Conservation (phyloP, 305 asterid genomes). For the Fraxinus greggii region DNA sequence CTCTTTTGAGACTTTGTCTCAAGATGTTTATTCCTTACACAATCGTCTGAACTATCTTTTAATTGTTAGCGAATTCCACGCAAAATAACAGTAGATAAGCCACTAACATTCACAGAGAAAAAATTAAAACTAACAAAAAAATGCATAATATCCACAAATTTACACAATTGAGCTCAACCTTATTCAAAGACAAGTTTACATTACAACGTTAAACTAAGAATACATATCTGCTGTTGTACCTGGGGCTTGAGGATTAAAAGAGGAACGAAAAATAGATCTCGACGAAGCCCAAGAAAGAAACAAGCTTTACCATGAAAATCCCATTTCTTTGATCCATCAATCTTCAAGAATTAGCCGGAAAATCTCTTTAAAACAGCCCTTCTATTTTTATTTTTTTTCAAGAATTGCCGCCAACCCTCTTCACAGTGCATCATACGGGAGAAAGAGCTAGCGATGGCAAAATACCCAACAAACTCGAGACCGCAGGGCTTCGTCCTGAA, state of each 20-base stretch:
- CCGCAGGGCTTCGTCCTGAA: too few species aligned
- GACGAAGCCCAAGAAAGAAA: slow-evolving; percentile 36
- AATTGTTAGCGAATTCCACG: too few species aligned
- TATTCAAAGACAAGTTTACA: not conserved
- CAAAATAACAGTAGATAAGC: not conserved
- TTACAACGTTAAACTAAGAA: slow-evolving; percentile 15
- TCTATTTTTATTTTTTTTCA: slow-evolving; percentile 18
- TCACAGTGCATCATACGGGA: slow-evolving; percentile 40
- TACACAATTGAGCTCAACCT: slow-evolving; percentile 4
- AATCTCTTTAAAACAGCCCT: slow-evolving; percentile 18
- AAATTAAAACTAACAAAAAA: not conserved
- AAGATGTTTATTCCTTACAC: too few species aligned
- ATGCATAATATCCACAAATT: not conserved
- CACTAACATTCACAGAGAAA: not conserved
- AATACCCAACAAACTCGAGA: too few species aligned
- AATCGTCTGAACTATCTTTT: too few species aligned
- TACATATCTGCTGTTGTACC: slow-evolving; percentile 34
- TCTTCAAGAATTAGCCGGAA: slow-evolving; percentile 26
- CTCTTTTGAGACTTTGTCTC: too few species aligned
- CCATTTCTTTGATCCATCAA: slow-evolving; percentile 33
- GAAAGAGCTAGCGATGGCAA: too few species aligned
- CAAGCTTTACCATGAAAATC: slow-evolving; percentile 34
- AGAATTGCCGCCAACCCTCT: slow-evolving; percentile 41
- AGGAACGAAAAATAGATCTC: slow-evolving; percentile 48
- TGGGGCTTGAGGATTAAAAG: slow-evolving; percentile 28